A percentile compares a stretch with the other conserved stretches of the same genome.
Evolutionary conservation across 495 filamentous ascomycete species (phyloP).

Genomic region (Aspergillus funiculosus): DNA sequence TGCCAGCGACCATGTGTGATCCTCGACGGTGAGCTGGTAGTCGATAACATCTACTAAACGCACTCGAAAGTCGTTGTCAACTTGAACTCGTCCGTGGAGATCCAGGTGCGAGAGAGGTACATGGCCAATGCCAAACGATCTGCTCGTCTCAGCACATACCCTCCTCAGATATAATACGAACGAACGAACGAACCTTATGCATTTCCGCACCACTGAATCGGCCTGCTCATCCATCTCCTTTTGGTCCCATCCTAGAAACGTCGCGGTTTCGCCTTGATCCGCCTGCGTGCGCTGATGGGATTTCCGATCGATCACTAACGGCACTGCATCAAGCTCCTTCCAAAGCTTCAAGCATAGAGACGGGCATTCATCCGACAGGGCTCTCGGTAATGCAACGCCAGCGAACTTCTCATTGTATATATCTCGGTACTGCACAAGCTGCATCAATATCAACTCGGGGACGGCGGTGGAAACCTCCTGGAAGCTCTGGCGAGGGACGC

Average conservation of each 20-base stretch:
- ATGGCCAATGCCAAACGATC: slow-evolving; percentile 13
- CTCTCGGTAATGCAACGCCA: neutral
- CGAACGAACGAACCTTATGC: slow-evolving; percentile 5
- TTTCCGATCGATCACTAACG: slow-evolving; percentile 3
- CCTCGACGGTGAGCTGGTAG: slow-evolving; percentile 4
- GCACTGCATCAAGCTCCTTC: slow-evolving; percentile 9
- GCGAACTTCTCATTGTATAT: slow-evolving; percentile 8
- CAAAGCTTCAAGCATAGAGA: slow-evolving; percentile 5
- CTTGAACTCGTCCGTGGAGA: slow-evolving; percentile 5
- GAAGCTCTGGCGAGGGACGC: neutral
- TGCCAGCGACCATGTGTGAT: neutral
- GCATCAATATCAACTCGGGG: neutral
- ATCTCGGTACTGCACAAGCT: neutral
- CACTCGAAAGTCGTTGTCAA: slow-evolving; percentile 5
- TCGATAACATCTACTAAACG: neutral
- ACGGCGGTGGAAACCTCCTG: neutral
- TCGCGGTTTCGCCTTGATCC: slow-evolving; percentile 6
- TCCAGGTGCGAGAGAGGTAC: slow-evolving; percentile 6
- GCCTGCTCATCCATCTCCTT: slow-evolving; percentile 12
- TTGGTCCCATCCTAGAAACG: slow-evolving; percentile 7
- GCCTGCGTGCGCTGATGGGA: neutral
- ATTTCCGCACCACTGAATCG: slow-evolving; percentile 13
- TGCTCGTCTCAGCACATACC: too few species aligned
- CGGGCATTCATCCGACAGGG: slow-evolving; percentile 3
- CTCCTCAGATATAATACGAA: neutral